Percentiles rank a stretch among this genome's conserved stretches.
These are phyloP conservation scores for Petrea volubilis DNA, from an alignment of 257 asterid genomes.

Conservation along the genomic window DNA sequence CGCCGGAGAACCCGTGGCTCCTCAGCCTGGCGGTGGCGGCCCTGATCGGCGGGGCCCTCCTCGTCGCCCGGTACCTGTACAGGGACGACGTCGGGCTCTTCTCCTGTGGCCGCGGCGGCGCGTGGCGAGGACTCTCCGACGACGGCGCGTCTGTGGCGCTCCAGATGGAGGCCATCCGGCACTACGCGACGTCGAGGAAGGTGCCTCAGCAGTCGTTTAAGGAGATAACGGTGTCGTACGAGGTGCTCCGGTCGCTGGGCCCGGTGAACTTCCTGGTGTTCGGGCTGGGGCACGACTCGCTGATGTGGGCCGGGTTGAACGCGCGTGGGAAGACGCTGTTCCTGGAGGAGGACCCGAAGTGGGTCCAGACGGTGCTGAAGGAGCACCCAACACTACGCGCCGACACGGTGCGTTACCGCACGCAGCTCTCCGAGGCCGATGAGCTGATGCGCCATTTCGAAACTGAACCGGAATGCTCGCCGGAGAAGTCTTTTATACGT, in stretches of 20 bases:
- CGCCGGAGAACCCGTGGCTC: constrained; percentile 40
- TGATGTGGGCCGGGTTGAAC: constrained; percentile 83
- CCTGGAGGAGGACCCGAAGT: constrained; percentile 79
- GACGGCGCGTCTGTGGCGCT: constrained; percentile 16
- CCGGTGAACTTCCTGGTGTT: constrained; percentile 77
- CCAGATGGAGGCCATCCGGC: constrained; percentile 47
- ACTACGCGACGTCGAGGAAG: constrained; percentile 59
- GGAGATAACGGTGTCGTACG: constrained; percentile 48
- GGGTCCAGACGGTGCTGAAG: constrained; percentile 60
- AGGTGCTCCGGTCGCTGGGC: constrained; percentile 37
- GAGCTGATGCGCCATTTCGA: constrained; percentile 40
- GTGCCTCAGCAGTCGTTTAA: constrained; percentile 53
- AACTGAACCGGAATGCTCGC: constrained; percentile 56
- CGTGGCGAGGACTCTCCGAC: constrained; percentile 1
- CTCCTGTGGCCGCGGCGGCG: constrained; percentile 36
- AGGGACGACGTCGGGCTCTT: no score
- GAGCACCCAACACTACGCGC: constrained; percentile 59
- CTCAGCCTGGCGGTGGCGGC: constrained; percentile 38
- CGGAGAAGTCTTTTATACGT: constrained; percentile 48
- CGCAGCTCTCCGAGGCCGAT: constrained; percentile 60
- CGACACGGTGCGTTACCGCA: constrained; percentile 61
- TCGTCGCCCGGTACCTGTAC: no score
- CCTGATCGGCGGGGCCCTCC: constrained; percentile 42
- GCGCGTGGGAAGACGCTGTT: constrained; percentile 72
- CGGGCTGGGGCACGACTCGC: constrained; percentile 83